Percentiles rank a stretch among this genome's conserved stretches.
Conservation (phyloP, 2,329 filamentous ascomycete genomes). For the Aschersonia sp. region DNA sequence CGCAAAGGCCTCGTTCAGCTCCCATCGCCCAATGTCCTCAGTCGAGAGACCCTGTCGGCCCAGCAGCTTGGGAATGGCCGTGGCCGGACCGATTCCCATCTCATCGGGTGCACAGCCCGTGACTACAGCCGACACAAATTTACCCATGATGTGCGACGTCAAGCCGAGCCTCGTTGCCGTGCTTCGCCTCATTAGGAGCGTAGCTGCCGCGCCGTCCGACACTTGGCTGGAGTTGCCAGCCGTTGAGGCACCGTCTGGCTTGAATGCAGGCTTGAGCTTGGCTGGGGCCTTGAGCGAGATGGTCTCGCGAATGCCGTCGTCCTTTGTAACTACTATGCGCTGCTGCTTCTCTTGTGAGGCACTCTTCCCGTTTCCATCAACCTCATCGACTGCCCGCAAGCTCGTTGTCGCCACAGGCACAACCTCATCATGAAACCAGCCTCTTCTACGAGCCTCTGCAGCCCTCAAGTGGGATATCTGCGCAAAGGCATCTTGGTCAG, state of each 20-base stretch:
- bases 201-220: slow-evolving; percentile 74
- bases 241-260: slow-evolving; percentile 58
- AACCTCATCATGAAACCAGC: slow-evolving; percentile 65
- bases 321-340: slow-evolving; percentile 53
- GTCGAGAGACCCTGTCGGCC: slow-evolving; percentile 48
- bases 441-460: slow-evolving; percentile 50
- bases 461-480: slow-evolving; percentile 62
- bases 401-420: slow-evolving; percentile 57
- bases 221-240: slow-evolving; percentile 82
- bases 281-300: slow-evolving; percentile 57
- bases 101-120: slow-evolving; percentile 76
- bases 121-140: slow-evolving; percentile 64
- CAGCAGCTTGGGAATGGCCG: slow-evolving; percentile 78
- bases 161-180: slow-evolving; percentile 65
- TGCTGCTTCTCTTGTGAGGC: slow-evolving; percentile 24
- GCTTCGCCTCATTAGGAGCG: slow-evolving; percentile 71
- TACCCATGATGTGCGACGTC: slow-evolving; percentile 55
- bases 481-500: slow-evolving; percentile 75
- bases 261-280: slow-evolving; percentile 77
- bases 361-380: slow-evolving; percentile 24
- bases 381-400: slow-evolving; percentile 50
- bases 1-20: slow-evolving; percentile 78
- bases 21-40: slow-evolving; percentile 70
- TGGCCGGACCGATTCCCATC: slow-evolving; percentile 83
- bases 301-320: slow-evolving; percentile 68